Percentiles rank a stretch among this genome's conserved stretches.
Evolutionary conservation across 1,284 basidiomycete species (phyloP).

Genomic region (Apiotrichum sp.): DNA sequence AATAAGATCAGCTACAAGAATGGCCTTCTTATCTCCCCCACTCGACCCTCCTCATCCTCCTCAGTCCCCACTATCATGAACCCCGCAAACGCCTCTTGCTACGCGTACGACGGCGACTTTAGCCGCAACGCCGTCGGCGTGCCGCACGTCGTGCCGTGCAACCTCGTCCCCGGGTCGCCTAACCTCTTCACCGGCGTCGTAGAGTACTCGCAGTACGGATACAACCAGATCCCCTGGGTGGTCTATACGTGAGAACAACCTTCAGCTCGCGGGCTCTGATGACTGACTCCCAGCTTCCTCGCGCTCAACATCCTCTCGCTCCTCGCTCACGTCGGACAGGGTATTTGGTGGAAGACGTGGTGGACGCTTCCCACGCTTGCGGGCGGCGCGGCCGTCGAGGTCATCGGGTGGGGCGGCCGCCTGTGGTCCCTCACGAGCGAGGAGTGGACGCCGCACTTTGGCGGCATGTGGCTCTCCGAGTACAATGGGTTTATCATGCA

Average conservation of each 20-base stretch:
- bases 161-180: constrained; percentile 20
- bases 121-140: not conserved
- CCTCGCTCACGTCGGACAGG: constrained; percentile 22
- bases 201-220: constrained; percentile 23
- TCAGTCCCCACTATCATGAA: too few relatives aligned
- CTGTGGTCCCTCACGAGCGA: constrained; percentile 11
- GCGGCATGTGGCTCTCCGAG: constrained; percentile 15
- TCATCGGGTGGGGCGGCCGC: constrained; percentile 19
- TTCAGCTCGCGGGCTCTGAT: not conserved
- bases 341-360: constrained; percentile 22
- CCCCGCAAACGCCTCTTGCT: not conserved
- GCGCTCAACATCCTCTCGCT: not conserved
- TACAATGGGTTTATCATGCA: constrained; percentile 25
- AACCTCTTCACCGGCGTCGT: constrained; percentile 21
- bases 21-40: too few relatives aligned
- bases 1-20: too few relatives aligned
- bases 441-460: constrained; percentile 18
- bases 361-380: constrained; percentile 32
- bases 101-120: not conserved
- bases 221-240: constrained; percentile 4
- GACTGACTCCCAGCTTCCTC: not conserved
- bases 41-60: too few relatives aligned
- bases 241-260: not conserved
- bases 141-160: constrained; percentile 19
- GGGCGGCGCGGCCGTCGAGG: constrained; percentile 12